Percentiles rank a stretch among this genome's conserved stretches.
phyloP scores from a whole-genome alignment of 140 eudicot genomes.

The Oenanthe javanica region DNA sequence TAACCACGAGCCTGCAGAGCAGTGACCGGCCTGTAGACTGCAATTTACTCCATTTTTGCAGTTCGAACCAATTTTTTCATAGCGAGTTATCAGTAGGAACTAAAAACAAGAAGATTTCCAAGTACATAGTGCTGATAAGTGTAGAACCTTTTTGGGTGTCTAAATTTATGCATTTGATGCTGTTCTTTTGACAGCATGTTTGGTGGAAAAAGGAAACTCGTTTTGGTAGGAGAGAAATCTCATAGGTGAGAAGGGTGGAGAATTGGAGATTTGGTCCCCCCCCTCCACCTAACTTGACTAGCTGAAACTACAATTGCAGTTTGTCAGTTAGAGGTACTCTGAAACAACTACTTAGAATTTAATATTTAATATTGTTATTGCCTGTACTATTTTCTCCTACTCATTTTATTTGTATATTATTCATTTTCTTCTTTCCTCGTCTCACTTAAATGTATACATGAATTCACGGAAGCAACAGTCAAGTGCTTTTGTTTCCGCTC shows the following conservation, averaged over 20 bases:
- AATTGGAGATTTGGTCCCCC: too few species aligned
- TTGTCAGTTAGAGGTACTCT: too few species aligned
- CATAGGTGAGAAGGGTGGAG: neutral
- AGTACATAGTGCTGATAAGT: neutral
- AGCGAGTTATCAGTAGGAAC: too few species aligned
- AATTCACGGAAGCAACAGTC: neutral
- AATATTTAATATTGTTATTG: too few species aligned
- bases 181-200: neutral
- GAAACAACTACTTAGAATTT: too few species aligned
- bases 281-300: neutral
- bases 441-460: neutral
- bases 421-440: neutral
- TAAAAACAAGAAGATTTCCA: neutral
- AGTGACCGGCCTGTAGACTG: too few species aligned
- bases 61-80: too few species aligned
- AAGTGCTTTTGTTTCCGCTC: neutral
- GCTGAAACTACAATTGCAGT: neutral
- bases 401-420: too few species aligned
- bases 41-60: too few species aligned
- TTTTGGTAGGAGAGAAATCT: neutral
- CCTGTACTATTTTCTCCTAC: too few species aligned
- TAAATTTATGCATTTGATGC: neutral
- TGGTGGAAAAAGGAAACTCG: neutral
- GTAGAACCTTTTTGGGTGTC: neutral
- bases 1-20: too few species aligned